phyloP scores from a whole-genome alignment of 805 yeast species.

The Scheffersomyces lignosus region DNA sequence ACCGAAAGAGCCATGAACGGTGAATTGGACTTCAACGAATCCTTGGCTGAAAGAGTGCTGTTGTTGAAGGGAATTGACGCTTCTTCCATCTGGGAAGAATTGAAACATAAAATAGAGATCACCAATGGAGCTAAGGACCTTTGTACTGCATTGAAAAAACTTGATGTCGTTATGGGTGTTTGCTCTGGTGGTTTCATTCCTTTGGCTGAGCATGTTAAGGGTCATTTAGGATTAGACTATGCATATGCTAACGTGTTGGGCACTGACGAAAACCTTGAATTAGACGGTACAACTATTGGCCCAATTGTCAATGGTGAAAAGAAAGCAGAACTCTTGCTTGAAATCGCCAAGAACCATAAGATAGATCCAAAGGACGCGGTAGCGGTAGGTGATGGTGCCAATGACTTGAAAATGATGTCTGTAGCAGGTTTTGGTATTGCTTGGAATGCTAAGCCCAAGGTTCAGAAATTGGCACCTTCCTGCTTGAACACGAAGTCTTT shows the following conservation, averaged over 20 bases:
- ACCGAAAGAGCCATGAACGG: conserved; percentile 97
- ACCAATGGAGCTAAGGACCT: conserved; percentile 88
- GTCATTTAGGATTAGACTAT: conserved; percentile 70
- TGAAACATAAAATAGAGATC: conserved; percentile 64
- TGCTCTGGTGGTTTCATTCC: conserved; percentile 95
- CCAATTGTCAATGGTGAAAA: conserved; percentile 81
- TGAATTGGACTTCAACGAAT: conserved; percentile 85
- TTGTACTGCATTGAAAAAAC: conserved; percentile 55
- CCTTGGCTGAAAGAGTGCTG: conserved; percentile 70
- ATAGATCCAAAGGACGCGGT: conserved; percentile 56
- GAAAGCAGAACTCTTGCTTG: conserved; percentile 71
- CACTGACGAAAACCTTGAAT: conserved; percentile 42
- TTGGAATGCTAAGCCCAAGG: conserved; percentile 96
- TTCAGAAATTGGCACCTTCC: conserved; percentile 80
- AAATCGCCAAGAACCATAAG: conserved; percentile 56
- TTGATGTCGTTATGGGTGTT: conserved; percentile 76
- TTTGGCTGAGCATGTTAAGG: conserved; percentile 74
- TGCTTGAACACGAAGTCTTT: conserved; percentile 73
- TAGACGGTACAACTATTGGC: conserved; percentile 80
- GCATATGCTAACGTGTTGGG: conserved; percentile 80
- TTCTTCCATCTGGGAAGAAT: conserved; percentile 70
- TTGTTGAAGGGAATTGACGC: conserved; percentile 83
- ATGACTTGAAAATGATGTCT: conserved; percentile 90
- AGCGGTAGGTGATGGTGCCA: conserved; percentile 97
- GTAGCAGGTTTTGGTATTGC: conserved; percentile 93